Evolutionary conservation across 371 early-diverging fungal genomes (phyloP), one percentile per base, ranked within the genome.

Genomic region (Saksenaea oblongispora): DNA sequence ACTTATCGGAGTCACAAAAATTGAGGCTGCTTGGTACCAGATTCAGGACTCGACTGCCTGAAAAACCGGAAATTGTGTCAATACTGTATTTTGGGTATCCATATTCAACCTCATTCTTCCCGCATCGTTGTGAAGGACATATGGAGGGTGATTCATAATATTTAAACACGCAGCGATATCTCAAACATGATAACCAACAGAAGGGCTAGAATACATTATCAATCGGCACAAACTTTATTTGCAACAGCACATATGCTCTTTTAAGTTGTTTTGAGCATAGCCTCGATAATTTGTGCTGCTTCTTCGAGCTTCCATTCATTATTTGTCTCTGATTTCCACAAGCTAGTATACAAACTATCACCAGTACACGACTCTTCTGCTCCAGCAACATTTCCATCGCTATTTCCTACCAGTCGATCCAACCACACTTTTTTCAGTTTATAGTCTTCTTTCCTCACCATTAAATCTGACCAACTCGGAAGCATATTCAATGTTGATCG

Each of bases 361-460:
- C 4, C 14, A 14, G 18, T 5, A 14, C 4, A 41, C 14, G 42
- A 1, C 18, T 41, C 42, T 14, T 41, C 42, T n/a, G 42, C 9
- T 17, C 18, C 18, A 13, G 42, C 42, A 0, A 5, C 14, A 14
- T n/a, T n/a, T 7, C 18, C 14, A 1, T 41, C 18, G n/a, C 26
- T 54, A 22, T 14, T 26, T 54, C 31, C 57, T 42, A 58, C 17
- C 51, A 74, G 55, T 27, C 75, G 71, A 9, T 74, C 64, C 18
- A 82, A 47, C 79, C 79, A 82, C 4, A 62, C 41, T 56, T 82
- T 73, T 35, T 79, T 82, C 24, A 82, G 47, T 26, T 62, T 69
- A 22, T 70, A 82, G 34, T 82, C 82, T 27, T 79, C 72, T 53
- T 69, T 73, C 14, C 72, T 67, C 35, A 79, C 63, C 34, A 70